Evolutionary conservation across 345 rosid genomes (phyloP), one percentile per base, ranked within the genome.

Genomic region (Corymbia maculata): DNA sequence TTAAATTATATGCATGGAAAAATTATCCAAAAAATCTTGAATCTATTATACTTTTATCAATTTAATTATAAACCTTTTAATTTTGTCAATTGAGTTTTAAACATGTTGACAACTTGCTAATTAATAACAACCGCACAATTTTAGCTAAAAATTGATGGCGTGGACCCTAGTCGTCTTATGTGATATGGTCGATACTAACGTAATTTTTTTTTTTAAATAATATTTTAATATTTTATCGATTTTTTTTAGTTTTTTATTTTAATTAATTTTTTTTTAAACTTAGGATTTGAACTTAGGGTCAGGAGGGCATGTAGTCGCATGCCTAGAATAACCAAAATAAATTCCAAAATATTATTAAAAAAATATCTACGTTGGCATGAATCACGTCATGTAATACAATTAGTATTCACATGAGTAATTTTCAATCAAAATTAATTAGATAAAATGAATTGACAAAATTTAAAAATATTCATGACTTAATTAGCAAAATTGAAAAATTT

Each of bases 381-480:
- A 1, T 0, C 2, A 2, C 24, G 2, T 55, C 12, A 9, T 55
- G 3, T 22, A 22, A 22, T 0, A 55, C 24, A 21, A 22, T 4
- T 55, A 55, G 24, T 8, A 22, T 55, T 1, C 13, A 22, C 0
- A 0, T 55, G 0, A 55, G 2, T 0, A 2, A 11, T 55, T 55
- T 55, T 55, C 21, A 12, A 55, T 1, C 21, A 55, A 55, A 55
- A 55, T 55, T 55, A 1, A 1, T 55, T 0, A 5, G 28, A 9
- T 0, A 5, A 55, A 55, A 2, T 55, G 1, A 22, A 55, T 4
- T 55, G 12, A 0, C 28, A 55, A 55, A 55, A 22, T 1, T 21
- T 22, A 55, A 55, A 55, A 55, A 22, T 0, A 1, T 55, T 22
- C 22, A 9, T 0, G 13, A 55, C 22, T 55, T 2, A 22, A 4